Base-by-base conservation (phyloP, 139 green algal species). In the Diplosphaera chodatii region DNA sequence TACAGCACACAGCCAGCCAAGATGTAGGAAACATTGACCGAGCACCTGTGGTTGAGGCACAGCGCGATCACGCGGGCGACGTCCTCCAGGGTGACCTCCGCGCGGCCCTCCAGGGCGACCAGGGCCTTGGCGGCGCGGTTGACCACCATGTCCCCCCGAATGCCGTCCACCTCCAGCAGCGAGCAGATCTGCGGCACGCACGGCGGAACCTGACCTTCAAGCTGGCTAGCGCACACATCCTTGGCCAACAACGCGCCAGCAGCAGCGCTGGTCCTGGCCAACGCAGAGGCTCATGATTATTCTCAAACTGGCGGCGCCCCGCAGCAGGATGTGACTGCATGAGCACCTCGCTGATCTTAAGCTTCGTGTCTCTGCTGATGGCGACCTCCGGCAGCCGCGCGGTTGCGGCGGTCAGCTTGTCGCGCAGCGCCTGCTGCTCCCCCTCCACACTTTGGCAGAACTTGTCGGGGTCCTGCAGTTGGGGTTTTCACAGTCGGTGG, bases 71-170 rank as follows among this genome's bases (percentile, higher is more conserved):
- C 77, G 28, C 86, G 79, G 37, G 82, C 74, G 20, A 98, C 80
- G 70, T 98, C 91, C 1, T 84, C 78, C 27, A 80, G 34, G 18
- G 79, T 90, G 1, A 96, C 93, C 68, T 87, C 74, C n/a, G 40
- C 81, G 20, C 87, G 79, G 1, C 86, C 88, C 75, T 97, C 90
- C 29, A 85, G 90, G 0, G 92, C 91, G 28, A 93, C 90, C 63
- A 93, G 87, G 13, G 93, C 93, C 32, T 78, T 82, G 21, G 87
- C 88, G 0, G 90, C 88, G 28, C 90, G 78, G 83, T 96, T 97
- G 63, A 81, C 81, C 10, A 93, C 87, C 40, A 98, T 91, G 84
- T 98, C 93, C 4, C 93, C 93, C 30, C 93, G 91, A 34, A 98
- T 86, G 40, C 93, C 93, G 70, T 98, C 93, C 37, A 97, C 87